Evolutionary conservation across 345 rosid genomes (phyloP).

Genomic region (Populus davidiana): DNA sequence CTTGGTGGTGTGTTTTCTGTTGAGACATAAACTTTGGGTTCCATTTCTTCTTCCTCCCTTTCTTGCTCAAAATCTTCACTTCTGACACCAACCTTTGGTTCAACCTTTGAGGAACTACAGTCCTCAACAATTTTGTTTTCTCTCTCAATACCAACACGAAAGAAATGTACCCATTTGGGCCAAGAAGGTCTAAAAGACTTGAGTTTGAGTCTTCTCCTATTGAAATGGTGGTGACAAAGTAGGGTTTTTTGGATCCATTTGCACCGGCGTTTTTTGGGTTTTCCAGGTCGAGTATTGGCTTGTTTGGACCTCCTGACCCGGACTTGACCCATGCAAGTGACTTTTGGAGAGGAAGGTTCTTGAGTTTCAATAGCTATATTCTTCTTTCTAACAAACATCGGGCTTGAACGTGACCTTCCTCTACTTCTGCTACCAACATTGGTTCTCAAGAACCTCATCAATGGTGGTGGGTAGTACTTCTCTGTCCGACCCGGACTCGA

Average conservation of each 20-base stretch:
- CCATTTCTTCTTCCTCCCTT: conserved; percentile 21
- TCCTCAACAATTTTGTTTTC: conserved; percentile 31
- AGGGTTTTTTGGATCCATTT: conserved; percentile 41
- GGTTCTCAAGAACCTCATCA: conserved; percentile 75
- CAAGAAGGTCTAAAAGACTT: conserved; percentile 34
- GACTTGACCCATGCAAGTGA: conserved; percentile 98
- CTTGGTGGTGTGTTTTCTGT: conserved; percentile 55
- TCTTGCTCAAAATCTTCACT: conserved; percentile 13
- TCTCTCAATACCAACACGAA: conserved; percentile 16
- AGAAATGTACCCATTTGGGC: conserved; percentile 40
- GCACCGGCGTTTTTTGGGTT: conserved; percentile 29
- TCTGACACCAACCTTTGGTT: conserved; percentile 26
- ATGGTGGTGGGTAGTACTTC: conserved; percentile 69
- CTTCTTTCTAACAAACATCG: conserved; percentile 70
- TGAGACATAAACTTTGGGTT: conserved; percentile 32
- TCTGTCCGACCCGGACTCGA: conserved; percentile 92
- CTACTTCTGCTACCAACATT: conserved; percentile 66
- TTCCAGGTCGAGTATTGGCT: conserved; percentile 16
- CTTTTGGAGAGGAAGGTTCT: conserved; percentile 90
- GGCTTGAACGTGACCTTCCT: conserved; percentile 80
- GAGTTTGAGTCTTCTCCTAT: conserved; percentile 26
- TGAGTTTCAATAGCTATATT: conserved; percentile 57
- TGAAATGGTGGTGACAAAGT: conserved; percentile 25
- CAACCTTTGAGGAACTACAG: conserved; percentile 17
- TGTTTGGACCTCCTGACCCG: conserved; percentile 62